Conservation (phyloP, 106 monocot genomes). For the Xerophyta viscosa region DNA sequence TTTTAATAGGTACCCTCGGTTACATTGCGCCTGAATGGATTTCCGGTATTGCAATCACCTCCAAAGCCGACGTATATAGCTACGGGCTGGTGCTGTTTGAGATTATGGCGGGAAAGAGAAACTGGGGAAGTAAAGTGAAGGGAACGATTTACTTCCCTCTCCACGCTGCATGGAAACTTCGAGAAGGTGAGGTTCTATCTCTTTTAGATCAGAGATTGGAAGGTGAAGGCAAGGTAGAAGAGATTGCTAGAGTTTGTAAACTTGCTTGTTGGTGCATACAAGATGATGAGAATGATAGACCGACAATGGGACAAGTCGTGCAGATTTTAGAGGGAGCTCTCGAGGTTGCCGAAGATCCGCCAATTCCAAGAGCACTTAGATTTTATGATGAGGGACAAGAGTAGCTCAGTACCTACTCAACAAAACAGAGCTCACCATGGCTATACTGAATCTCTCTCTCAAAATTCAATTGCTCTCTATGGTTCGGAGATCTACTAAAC, state of each 20-base stretch:
- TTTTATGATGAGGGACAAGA: no score
- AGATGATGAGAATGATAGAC: no score
- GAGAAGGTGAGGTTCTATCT: conserved; percentile 6
- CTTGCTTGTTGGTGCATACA: no score
- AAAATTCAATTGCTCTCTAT: no score
- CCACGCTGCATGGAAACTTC: conserved; percentile 25
- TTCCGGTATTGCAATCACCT: conserved; percentile 34
- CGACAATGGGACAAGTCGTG: no score
- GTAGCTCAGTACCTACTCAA: no score
- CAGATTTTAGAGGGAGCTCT: no score
- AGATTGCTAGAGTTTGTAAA: conserved; percentile 22
- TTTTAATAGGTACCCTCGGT: no score
- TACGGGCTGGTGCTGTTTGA: conserved; percentile 63
- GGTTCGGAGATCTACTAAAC: no score
- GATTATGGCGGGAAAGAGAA: conserved; percentile 40
- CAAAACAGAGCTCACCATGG: no score
- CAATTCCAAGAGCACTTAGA: no score
- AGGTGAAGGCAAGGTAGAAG: conserved; percentile 9
- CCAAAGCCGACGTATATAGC: conserved; percentile 54
- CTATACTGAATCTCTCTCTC: no score
- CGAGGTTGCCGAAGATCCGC: conserved; percentile 25
- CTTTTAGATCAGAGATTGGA: conserved; percentile 19
- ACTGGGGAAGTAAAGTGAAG: conserved; percentile 8
- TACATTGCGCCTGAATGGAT: conserved; percentile 70
- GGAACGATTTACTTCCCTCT: conserved; percentile 22